Conservation (phyloP, 2,329 filamentous ascomycete genomes). For the Claviceps pusilla region DNA sequence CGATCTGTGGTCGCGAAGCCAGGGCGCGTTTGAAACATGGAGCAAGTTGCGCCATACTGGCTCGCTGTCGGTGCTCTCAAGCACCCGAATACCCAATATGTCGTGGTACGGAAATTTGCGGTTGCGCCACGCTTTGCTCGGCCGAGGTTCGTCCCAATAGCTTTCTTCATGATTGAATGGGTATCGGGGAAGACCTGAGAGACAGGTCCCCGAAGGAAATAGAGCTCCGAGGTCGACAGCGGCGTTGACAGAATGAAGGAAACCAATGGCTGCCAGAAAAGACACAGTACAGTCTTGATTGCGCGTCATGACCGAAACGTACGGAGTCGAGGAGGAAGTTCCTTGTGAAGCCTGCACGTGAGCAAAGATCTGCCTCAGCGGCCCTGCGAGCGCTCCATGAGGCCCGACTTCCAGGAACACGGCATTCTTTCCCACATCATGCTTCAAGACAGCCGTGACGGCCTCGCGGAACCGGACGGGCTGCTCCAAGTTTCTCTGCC, state of each 20-base stretch:
- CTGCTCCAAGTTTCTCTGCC: slow-evolving; percentile 6
- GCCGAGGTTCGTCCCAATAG: slow-evolving; percentile 7
- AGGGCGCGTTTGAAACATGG: slow-evolving; percentile 15
- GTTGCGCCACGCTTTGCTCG: slow-evolving; percentile 3
- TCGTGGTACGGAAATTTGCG: slow-evolving; percentile 1
- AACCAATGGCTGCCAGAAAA: slow-evolving; percentile 7
- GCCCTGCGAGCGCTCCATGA: slow-evolving; percentile 10
- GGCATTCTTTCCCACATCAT: background rate
- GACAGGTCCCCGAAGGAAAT: background rate
- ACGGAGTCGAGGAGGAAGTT: background rate
- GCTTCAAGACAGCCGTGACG: background rate
- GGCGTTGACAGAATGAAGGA: background rate
- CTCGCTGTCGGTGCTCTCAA: slow-evolving; percentile 7
- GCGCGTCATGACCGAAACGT: slow-evolving; percentile 5
- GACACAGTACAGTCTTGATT: background rate
- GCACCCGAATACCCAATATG: slow-evolving; percentile 8
- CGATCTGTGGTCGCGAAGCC: slow-evolving; percentile 29
- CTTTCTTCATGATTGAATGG: slow-evolving; percentile 6
- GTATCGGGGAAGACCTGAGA: slow-evolving; percentile 8
- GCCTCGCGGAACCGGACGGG: slow-evolving; percentile 6
- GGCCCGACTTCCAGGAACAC: slow-evolving; percentile 12
- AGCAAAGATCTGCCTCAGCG: slow-evolving; percentile 8
- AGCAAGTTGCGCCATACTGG: slow-evolving; percentile 12
- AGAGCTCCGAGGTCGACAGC: slow-evolving; percentile 4
- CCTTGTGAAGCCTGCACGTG: background rate